These are phyloP conservation scores for Bipolaris zeicola DNA, from an alignment of 2,329 filamentous ascomycete species.

Conservation along the genomic window DNA sequence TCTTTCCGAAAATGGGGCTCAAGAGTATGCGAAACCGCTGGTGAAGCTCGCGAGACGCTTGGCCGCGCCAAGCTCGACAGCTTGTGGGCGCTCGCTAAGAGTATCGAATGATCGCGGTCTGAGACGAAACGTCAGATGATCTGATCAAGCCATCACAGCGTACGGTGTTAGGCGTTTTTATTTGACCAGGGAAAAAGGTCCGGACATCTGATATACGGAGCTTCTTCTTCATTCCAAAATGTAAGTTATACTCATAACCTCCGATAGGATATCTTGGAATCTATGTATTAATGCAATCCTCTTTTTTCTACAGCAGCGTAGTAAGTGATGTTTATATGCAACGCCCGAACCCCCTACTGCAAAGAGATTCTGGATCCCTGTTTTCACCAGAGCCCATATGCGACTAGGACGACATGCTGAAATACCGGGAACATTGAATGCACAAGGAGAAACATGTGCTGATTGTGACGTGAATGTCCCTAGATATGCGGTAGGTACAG, in stretches of 20 bases:
- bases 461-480: too few relatives aligned
- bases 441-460: too few relatives aligned
- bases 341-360: not conserved
- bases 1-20: conserved; percentile 85
- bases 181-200: not conserved
- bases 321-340: conserved; percentile 9
- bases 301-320: conserved; percentile 6
- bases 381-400: not conserved
- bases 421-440: too few relatives aligned
- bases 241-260: conserved; percentile 28
- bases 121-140: not conserved
- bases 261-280: conserved; percentile 22
- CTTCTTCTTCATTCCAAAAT: conserved; percentile 12
- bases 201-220: not conserved
- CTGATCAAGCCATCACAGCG: not conserved
- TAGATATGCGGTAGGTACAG: too few relatives aligned
- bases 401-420: not conserved
- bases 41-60: conserved; percentile 81
- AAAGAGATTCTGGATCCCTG: not conserved
- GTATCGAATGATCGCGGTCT: conserved; percentile 24
- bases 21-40: conserved; percentile 90
- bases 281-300: conserved; percentile 22
- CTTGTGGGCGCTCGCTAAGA: conserved; percentile 92
- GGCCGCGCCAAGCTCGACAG: conserved; percentile 87
- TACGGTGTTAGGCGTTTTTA: not conserved